These are phyloP conservation scores for Escovopsis sp. DNA, from an alignment of 2,329 filamentous ascomycete species.

Conservation along the genomic window DNA sequence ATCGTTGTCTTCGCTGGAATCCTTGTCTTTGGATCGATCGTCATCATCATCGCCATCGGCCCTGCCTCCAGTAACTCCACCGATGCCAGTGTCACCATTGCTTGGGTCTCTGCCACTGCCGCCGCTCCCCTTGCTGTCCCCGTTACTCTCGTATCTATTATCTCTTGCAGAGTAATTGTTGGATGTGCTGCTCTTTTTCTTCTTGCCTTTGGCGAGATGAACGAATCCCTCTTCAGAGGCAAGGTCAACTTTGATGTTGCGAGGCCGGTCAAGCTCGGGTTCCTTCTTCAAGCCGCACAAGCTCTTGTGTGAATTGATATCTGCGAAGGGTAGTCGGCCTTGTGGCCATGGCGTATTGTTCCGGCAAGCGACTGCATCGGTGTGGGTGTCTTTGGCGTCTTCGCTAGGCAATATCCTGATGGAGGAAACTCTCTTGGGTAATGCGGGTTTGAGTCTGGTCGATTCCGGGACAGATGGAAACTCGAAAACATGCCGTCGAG, in stretches of 20 bases:
- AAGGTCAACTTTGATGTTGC: conserved; percentile 40
- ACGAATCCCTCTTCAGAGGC: conserved; percentile 37
- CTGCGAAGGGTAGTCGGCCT: neutral
- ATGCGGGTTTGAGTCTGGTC: neutral
- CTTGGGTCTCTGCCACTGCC: neutral
- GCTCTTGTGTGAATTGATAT: no score
- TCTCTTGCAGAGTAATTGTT: conserved; percentile 1
- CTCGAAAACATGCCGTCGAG: conserved; percentile 5
- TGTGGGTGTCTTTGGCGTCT: conserved; percentile 18
- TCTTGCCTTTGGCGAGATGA: conserved; percentile 43
- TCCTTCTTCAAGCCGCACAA: neutral
- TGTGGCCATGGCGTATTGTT: neutral
- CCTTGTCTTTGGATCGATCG: conserved; percentile 9
- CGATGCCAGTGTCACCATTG: conserved; percentile 1
- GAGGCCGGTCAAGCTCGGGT: conserved; percentile 24
- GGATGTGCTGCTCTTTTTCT: conserved; percentile 24
- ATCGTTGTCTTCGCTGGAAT: conserved; percentile 9
- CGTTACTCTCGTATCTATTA: neutral
- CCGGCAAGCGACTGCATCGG: conserved; percentile 15
- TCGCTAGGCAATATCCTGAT: conserved; percentile 9
- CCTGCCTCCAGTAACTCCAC: conserved; percentile 4
- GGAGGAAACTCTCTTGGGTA: conserved; percentile 23
- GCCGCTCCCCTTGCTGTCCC: neutral
- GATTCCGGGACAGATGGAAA: conserved; percentile 11
- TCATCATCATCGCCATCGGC: conserved; percentile 35